Evolutionary conservation across 106 monocot genomes (phyloP), one percentile per base, ranked within the genome.

Genomic region (Ottelia alismoides): DNA sequence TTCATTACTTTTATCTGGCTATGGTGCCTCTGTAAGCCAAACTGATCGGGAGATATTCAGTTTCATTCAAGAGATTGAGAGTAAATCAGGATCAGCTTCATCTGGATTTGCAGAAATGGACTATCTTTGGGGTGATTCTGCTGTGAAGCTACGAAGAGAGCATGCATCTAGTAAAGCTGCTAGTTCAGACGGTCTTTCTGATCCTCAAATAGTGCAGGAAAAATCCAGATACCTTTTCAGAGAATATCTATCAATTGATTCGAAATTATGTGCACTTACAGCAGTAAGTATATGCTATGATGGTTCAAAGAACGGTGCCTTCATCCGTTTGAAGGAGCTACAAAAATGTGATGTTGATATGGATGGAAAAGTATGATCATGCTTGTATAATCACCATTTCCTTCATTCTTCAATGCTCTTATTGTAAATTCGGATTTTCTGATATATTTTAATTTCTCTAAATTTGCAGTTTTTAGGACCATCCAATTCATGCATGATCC

Each of bases 241-340:
- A 51, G 96, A 98, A 71, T 82, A 79, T 56, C 70, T 98, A 51
- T 78, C 75, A 46, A 63, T 98, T 61, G 76, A 85, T 75, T 69
- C 79, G 48, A 76, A 55, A 65, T 10, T 67, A 47, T 98, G 84
- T 23, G 63, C 71, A 16, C 45, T 44, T 55, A 89, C 96, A 30
- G 74, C 67, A 60, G 32, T 84, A 40, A 60, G 79, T 47, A 82
- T 85, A 61, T 82, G 81, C 51, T 71, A 64, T 63, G 66, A 82
- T 50, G 60, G 71, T 49, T 70, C 71, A 57, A 71, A 62, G 57
- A 47, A 24, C 9, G 49, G 35, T 65, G 51, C 49, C 40, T 17
- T 18, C 18, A 30, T 74, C 17, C 81, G 75, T 19, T 48, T 82
- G 68, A 58, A 85, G 62, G 71, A 62, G 28, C 70, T 77, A 70